Evolutionary conservation across 805 yeast species (phyloP), one percentile per base, ranked within the genome.

Genomic region (Sungouiozyma ichnusensis): DNA sequence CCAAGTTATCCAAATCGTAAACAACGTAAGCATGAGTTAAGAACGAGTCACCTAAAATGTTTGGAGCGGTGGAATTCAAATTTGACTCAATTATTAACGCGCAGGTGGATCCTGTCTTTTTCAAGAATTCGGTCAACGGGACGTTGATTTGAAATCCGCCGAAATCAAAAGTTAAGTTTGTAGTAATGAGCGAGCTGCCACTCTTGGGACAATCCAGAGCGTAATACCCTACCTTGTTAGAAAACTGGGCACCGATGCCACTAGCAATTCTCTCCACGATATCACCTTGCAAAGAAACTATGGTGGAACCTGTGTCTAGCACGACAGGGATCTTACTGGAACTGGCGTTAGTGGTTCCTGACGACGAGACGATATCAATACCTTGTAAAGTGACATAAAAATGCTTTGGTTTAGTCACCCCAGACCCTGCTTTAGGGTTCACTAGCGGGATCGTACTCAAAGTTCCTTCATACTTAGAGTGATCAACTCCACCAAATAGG

Each of bases 71-170:
- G 16, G 31, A 47, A 20, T 51, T 48, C 11, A 24, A 24, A 11
- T 24, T 24, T 11, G 64, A 58, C 2, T 50, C 40, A 3, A 75
- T 44, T 5, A 73, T 77, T 33, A 76, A 49, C 5, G 67, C 70
- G 62, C 81, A 77, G 11, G 34, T 17, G 18, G 29, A 11, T 24
- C 31, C 15, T 19, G 51, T 44, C 17, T 38, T 38, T 24, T 65
- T 44, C 27, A 66, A 46, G 47, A 64, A 61, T 48, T 65, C 57
- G 2, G 47, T 35, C 19, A 76, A 54, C 20, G 82, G 78, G 14
- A 73, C 77, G 16, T 62, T 52, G 43, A 83, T 77, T n/a, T 62
- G 60, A 37, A 69, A 64, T 1, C 90, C 90, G 48, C 79, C 77
- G 58, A 83, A 79, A 52, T 74, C 67, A 51, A 74, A 77, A 24